phyloP scores from a whole-genome alignment of 805 yeast genomes.

The Candida schatavii region DNA sequence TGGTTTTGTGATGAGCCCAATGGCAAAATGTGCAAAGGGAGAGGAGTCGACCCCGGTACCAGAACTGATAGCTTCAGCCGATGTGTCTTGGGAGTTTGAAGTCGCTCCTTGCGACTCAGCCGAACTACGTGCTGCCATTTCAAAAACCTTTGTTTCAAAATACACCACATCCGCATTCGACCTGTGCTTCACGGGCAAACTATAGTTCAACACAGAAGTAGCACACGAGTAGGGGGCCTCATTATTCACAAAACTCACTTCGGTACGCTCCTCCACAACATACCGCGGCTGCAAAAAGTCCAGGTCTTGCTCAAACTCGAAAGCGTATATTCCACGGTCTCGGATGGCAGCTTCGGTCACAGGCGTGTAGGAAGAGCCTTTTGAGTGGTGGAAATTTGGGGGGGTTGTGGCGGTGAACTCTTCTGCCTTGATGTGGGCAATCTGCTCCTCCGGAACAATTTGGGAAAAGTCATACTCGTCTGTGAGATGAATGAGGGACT shows the following conservation, averaged over 20 bases:
- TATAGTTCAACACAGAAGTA: slow-evolving; percentile 37
- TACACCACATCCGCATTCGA: slow-evolving; percentile 46
- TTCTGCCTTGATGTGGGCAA: slow-evolving; percentile 32
- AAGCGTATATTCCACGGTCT: slow-evolving; percentile 39
- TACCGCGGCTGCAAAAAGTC: slow-evolving; percentile 30
- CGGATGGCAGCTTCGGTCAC: slow-evolving; percentile 29
- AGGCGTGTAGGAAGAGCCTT: slow-evolving; percentile 31
- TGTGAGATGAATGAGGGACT: slow-evolving; percentile 29
- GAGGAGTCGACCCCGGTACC: no score
- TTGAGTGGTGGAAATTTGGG: slow-evolving; percentile 25
- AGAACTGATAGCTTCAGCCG: no score
- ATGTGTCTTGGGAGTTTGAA: slow-evolving; percentile 1
- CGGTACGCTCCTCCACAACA: slow-evolving; percentile 40
- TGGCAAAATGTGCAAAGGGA: slow-evolving; percentile 51
- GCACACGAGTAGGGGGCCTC: slow-evolving; percentile 39
- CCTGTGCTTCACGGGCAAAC: slow-evolving; percentile 37
- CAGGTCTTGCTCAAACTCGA: slow-evolving; percentile 37
- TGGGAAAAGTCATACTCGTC: slow-evolving; percentile 34
- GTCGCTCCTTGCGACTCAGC: no score
- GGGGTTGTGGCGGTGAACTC: slow-evolving; percentile 31
- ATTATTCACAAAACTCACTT: slow-evolving; percentile 33
- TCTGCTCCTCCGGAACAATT: slow-evolving; percentile 42
- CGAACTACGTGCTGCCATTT: slow-evolving; percentile 22
- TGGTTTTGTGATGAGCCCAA: slow-evolving; percentile 71
- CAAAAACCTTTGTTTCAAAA: slow-evolving; percentile 53